Evolutionary conservation across 2,329 filamentous ascomycete species (phyloP).

Genomic region (Thielaviopsis ethacetica): DNA sequence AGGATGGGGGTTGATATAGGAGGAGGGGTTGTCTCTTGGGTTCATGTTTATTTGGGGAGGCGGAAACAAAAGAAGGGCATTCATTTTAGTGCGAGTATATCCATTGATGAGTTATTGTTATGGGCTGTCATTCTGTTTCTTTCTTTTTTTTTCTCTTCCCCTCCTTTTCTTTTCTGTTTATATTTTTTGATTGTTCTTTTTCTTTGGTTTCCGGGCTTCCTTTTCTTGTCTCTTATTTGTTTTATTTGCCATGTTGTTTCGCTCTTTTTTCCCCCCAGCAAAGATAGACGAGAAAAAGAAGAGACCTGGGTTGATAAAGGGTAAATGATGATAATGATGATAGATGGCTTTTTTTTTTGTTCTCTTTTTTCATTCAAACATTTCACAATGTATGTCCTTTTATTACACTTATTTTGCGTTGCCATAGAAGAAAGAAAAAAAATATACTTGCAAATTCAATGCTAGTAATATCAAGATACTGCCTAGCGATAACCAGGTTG

Average conservation of each 20-base stretch:
- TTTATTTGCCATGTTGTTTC: background rate
- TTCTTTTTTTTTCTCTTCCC: background rate
- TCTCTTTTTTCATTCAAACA: background rate
- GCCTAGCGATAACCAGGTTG: background rate
- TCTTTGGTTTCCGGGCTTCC: background rate
- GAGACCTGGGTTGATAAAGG: background rate
- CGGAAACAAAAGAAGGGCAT: background rate
- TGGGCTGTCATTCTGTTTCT: background rate
- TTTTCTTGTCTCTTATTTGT: background rate
- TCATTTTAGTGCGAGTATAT: background rate
- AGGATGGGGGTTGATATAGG: background rate
- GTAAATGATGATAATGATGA: background rate
- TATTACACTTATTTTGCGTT: no score
- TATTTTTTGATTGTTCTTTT: background rate
- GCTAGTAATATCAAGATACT: background rate
- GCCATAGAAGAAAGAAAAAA: no score
- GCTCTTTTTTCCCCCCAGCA: conserved; percentile 3
- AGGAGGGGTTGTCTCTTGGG: background rate
- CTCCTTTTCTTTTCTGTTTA: background rate
- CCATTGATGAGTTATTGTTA: background rate
- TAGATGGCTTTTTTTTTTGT: background rate
- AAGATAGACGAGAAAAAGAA: background rate
- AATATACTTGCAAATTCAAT: background rate
- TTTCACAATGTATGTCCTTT: background rate
- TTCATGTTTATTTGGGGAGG: background rate